Base-by-base conservation (phyloP, 768 basidiomycete genomes). In the Suillus plorans region DNA sequence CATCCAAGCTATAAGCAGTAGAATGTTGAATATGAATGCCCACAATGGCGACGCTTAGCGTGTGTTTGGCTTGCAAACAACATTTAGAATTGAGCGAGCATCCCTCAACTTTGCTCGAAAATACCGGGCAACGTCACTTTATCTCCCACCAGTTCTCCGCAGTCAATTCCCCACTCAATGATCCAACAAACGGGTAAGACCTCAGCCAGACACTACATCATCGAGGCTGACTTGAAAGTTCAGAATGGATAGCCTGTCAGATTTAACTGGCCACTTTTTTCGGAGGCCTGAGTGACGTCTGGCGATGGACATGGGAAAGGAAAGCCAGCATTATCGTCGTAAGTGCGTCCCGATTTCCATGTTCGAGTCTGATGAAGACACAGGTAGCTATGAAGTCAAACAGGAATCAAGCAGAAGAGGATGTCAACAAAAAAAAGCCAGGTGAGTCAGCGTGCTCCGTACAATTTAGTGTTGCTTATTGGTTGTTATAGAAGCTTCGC, bases 211-310 rank as follows among this genome's bases (percentile, higher is more conserved):
- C 18, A 25, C 16, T 10, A 25, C 13, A 5, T 16, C 22, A 25
- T 41, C 12, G 9, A 58, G 2, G 22, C 25, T 41, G 22, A 18
- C 13, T 41, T 39, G 57, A 9, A 28, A 28, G 25, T 39, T 13
- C 37, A 58, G 57, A 12, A 25, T 25, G 22, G 16, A 39, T 18
- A 25, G 22, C 14, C 22, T 58, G 18, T 37, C 22, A 25, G 57
- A 45, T 60, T 72, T 74, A 64, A 74, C 75, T 2, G 10, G 75
- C 75, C 39, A 64, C 37, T 0, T 75, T 75, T 0, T 64, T 69
- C 45, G 73, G 73, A 1, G 75, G 73, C 34, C 75, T 76, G 65
- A 76, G 73, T 20, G 73, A 74, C 3, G 47, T 74, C 61, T 74
- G 75, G 73, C 44, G 61, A 5, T 76, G 75, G 22, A n/a, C 41